Base-by-base conservation (phyloP, 768 basidiomycete species). In the Strobilomyces dryophilus region DNA sequence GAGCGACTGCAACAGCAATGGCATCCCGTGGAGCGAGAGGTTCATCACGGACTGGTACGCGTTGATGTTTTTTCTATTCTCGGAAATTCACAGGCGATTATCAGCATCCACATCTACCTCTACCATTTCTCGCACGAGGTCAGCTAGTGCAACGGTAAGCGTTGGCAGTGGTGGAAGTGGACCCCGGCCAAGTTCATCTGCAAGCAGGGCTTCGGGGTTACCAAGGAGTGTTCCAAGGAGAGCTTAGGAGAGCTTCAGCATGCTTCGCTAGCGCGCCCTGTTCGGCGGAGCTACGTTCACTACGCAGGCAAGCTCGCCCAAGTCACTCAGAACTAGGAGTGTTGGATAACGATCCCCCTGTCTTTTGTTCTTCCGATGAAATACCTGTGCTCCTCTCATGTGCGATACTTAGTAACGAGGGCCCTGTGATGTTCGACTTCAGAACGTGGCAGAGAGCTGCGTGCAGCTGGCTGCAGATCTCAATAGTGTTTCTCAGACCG, bases 1-100 rank as follows among this genome's bases (percentile, higher is more conserved):
- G 83, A 41, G 85, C 82, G 2, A 86, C 81, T 12, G 66, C 81
- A 74, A 78, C 66, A 12, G 69, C 67, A 11, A 69, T 63, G 61
- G 69, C 68, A 4, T 61, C 67, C 24, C 68, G 74, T 79, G 82
- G 53, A 80, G 76, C 35, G 66, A 72, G 56, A 73, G 76, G 59
- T 74, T 62, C 26, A 60, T 57, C 73, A 27, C 73, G 69, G 55
- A 61, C 68, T 62, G 73, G 79, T 79, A 62, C 32, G 69, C 46
- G 11, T 39, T 24, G 17, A 46, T 39, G 9, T 26, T 26, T 15
- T 26, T 47, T 37, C 26, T 50, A 4, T 14, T n/a, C 40, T 45
- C 10, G 5, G 10, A 32, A 32, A 18, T 34, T 68, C 14, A 64
- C 35, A 32, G 27, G 41, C 34, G 15, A 27, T 36, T 5, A 2